Base-by-base conservation (phyloP, 1,139 yeast species). In the Geotrichum restrictum region DNA sequence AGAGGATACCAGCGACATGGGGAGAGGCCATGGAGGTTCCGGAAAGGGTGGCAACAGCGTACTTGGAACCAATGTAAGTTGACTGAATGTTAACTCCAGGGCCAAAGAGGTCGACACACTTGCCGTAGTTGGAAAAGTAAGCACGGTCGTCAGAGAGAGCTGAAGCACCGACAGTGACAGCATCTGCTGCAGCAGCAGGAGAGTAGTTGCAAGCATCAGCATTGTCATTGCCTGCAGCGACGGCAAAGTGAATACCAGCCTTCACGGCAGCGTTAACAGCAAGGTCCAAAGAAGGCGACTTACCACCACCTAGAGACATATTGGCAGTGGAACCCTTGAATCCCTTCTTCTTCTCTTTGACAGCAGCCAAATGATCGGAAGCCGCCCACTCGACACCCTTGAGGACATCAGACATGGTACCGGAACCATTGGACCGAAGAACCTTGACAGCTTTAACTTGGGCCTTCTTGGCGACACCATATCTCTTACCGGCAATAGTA, bases 11-110 rank as follows among this genome's bases (percentile, higher is more conserved):
- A 58, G 89, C 85, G 69, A 93, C 85, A 69, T 93, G 98, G 51
- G 98, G 98, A 45, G 98, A 88, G 34, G 98, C 98, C 98, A 93
- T 93, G 19, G 98, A 93, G 19, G 98, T 93, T 74, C 98, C 98
- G 39, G 97, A 88, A 72, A 93, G 79, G 50, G 93, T 82, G 57
- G 96, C 95, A 60, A 95, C 85, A 47, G 94, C 89, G 55, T 79
- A 71, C 60, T 82, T 82, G 38, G 95, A 84, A 49, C 96, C 95
- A 69, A 87, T 89, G 74, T 89, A 93, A 32, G 79, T 74, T 11
- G 82, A 76, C 56, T 70, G 66, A 45, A 79, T 69, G 57, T 72
- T 71, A 49, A 75, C 74, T 52, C 86, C 87, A 13, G 85, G 82
- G 3, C 83, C 83, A 61, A 80, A 82, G 49, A 82, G 71, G 64